Evolutionary conservation across 75 land plant species (phyloP), one percentile per base, ranked within the genome.

Genomic region (Cupressus sempervirens): DNA sequence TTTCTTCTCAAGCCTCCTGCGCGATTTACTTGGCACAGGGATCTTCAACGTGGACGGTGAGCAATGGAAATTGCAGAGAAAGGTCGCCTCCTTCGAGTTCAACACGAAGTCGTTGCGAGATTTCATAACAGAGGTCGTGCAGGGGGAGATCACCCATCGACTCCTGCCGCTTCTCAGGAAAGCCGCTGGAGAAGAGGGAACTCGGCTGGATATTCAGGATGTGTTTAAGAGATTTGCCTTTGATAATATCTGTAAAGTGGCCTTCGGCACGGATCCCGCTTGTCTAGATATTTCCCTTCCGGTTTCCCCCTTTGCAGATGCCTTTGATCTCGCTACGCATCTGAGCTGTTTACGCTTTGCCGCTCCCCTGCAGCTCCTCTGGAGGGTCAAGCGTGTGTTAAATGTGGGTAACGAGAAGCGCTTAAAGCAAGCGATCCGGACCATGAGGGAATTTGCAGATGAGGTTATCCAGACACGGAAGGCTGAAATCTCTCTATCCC

Each of bases 231-330:
- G 89, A 30, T 88, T 82, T 84, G 80, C 85, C 12, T 88, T 88
- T 72, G 89, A 88, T 53, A 76, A 46, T n/a, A 86, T 88, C 13
- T 88, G 88, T 53, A 76, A 53, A 48, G 74, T 86, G 9, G 88
- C 81, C 3, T 88, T 88, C 50, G 89, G 89, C 1, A 76, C 83
- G 1, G 89, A 88, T 46, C 84, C 89, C 7, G 85, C 41, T 3
- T 88, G 81, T 32, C 88, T 88, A 4, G 29, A 76, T 30, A 54
- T 79, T 14, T 62, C 56, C 5, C 76, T 88, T 15, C 89, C 89
- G 3, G 45, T 85, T n/a, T 87, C 85, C 32, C 30, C 67, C 1
- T 85, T 87, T 41, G 68, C 41, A 38, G 26, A 76, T 3, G 88
- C 88, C 16, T 87, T 87, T 54, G 88, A 84, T 45, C 48, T 16